Percentiles rank a stretch among this genome's conserved stretches.
phyloP scores from a whole-genome alignment of 2,329 filamentous ascomycete genomes.

The Daldinia eschscholtzii region DNA sequence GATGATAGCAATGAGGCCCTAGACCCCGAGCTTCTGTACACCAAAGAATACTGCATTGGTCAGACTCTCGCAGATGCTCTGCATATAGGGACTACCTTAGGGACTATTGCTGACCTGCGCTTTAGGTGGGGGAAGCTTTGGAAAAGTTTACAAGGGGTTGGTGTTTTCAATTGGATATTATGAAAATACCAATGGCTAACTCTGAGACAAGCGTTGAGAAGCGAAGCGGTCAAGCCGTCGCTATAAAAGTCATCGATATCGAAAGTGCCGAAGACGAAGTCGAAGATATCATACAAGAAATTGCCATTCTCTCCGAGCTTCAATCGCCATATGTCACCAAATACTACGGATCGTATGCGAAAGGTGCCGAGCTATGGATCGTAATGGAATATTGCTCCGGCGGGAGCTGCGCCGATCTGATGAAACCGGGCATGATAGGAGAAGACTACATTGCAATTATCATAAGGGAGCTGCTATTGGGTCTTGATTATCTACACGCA shows the following conservation, averaged over 20 bases:
- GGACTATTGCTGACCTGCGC: constrained; percentile 47
- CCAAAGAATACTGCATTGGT: constrained; percentile 92
- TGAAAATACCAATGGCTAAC: constrained; percentile 35
- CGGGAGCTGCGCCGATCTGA: constrained; percentile 93
- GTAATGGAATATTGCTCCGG: constrained; percentile 99
- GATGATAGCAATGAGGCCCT: constrained; percentile 68
- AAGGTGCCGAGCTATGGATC: constrained; percentile 97
- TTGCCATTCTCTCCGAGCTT: constrained; percentile 94
- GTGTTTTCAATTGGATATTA: constrained; percentile 39
- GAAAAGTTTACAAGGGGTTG: constrained; percentile 98
- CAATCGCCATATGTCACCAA: constrained; percentile 97
- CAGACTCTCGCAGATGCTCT: constrained; percentile 50
- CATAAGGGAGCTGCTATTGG: constrained; percentile 86
- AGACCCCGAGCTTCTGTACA: constrained; percentile 92
- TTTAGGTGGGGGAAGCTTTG: constrained; percentile 93
- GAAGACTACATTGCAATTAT: constrained; percentile 99
- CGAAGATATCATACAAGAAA: constrained; percentile 99
- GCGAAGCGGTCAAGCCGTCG: constrained; percentile 90
- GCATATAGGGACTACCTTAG: constrained; percentile 15
- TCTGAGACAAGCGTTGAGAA: constrained; percentile 79
- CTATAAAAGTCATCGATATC: constrained; percentile 98
- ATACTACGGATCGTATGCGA: constrained; percentile 97
- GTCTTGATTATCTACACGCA: constrained; percentile 90
- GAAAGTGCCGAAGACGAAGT: constrained; percentile 99
- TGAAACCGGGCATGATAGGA: constrained; percentile 91